Conservation (phyloP, 2,329 filamentous ascomycete genomes). For the Fusarium sp. region DNA sequence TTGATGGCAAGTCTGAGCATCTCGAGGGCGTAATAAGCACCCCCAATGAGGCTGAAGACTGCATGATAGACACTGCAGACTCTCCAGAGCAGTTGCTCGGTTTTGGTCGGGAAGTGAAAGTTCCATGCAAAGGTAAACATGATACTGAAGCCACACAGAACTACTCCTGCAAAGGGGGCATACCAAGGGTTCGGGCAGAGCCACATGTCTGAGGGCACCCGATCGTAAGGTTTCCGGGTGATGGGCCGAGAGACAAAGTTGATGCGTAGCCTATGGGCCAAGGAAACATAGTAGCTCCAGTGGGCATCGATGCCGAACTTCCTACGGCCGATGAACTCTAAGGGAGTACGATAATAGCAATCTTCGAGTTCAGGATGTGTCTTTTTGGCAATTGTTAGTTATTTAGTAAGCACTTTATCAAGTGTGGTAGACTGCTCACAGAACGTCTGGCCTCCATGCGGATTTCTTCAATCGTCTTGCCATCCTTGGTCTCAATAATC, state of each 20-base stretch:
- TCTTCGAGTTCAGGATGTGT: constrained; percentile 37
- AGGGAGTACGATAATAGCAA: constrained; percentile 46
- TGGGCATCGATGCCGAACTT: constrained; percentile 33
- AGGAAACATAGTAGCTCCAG: constrained; percentile 38
- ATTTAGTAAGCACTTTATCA: background rate
- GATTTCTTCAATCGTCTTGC: constrained; percentile 27
- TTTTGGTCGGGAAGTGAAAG: constrained; percentile 42
- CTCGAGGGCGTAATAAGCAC: constrained; percentile 2
- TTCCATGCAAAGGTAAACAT: constrained; percentile 44
- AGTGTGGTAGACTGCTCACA: too few species aligned
- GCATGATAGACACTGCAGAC: constrained; percentile 30
- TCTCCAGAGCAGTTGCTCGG: constrained; percentile 41
- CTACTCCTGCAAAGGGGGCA: too few species aligned
- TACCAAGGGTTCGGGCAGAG: background rate
- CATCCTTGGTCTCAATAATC: constrained; percentile 11
- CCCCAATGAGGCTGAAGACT: constrained; percentile 7
- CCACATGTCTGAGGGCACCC: constrained; percentile 42
- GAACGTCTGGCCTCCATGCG: background rate
- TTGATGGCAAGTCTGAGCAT: background rate
- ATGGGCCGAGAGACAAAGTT: constrained; percentile 31
- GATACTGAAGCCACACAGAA: constrained; percentile 13
- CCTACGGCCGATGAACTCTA: constrained; percentile 47
- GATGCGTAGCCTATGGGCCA: constrained; percentile 32
- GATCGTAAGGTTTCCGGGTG: constrained; percentile 35
- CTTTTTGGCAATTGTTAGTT: constrained; percentile 24